Evolutionary conservation across 225 moss, liverwort and hornwort species (phyloP).

Genomic region (Sphagnum tenellum): DNA sequence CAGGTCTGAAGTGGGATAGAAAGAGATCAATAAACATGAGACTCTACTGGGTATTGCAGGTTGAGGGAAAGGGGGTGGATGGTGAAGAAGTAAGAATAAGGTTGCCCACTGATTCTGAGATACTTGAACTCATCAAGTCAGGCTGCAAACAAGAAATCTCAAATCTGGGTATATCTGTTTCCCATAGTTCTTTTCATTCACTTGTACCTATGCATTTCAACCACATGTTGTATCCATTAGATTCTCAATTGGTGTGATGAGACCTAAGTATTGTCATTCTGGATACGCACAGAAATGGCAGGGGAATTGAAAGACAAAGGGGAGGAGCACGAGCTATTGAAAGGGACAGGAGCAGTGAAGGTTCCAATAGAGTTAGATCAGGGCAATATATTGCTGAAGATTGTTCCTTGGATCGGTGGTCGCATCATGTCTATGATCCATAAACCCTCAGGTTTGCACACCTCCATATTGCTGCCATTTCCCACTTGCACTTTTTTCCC

Average conservation of each 20-base stretch:
- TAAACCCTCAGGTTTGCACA: conserved; percentile 38
- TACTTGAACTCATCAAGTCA: conserved; percentile 24
- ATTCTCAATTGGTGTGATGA: no score
- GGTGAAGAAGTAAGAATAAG: conserved; percentile 54
- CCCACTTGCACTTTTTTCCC: no score
- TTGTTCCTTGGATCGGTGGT: conserved; percentile 77
- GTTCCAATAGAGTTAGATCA: conserved; percentile 38
- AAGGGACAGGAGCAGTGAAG: conserved; percentile 25
- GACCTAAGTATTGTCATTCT: no score
- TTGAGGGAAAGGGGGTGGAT: conserved; percentile 58
- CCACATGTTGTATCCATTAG: no score
- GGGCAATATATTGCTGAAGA: conserved; percentile 30
- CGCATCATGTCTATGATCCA: conserved; percentile 69
- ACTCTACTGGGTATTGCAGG: conserved; percentile 19
- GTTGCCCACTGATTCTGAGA: conserved; percentile 44
- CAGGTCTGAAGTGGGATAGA: no score
- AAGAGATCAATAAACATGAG: background rate
- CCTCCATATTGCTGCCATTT: no score
- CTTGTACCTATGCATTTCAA: no score
- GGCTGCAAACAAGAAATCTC: conserved; percentile 14
- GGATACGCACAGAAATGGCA: conserved; percentile 7
- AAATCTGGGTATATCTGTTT: no score
- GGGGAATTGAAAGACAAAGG: conserved; percentile 6
- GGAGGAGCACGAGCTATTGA: conserved; percentile 44
- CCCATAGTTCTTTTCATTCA: background rate